Evolutionary conservation across 176 grass and related monocot genomes (phyloP), one percentile per base, ranked within the genome.

Genomic region (Aechmea fasciata): DNA sequence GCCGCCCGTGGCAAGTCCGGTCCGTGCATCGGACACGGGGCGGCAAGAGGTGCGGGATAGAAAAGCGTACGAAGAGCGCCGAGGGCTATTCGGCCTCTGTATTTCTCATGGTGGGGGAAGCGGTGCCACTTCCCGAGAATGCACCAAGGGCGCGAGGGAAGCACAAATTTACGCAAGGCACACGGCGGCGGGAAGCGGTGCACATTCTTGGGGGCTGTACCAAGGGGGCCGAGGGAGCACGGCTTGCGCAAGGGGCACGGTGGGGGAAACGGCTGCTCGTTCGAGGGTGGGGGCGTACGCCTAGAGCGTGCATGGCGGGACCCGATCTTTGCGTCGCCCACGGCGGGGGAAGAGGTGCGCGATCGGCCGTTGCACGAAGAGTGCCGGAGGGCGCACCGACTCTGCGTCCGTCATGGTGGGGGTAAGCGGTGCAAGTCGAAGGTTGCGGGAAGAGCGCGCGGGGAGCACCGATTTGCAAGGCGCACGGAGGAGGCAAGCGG

Each of bases 151-250:
- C 47, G 95, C 95, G 52, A 99, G 17, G 90, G 95, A 65, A 86
- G 89, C 71, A 99, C 95, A 69, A 88, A 88, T 55, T 94, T 90
- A 69, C 94, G 95, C 72, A 99, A 94, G 41, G 80, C 87, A 0
- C 95, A 94, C 48, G 95, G 95, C 49, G 95, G 95, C 13, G 95
- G 95, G 49, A 99, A 99, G 79, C 80, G 95, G 28, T 99, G 95
- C 81, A 99, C 90, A 64, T 94, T 94, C 77, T 71, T 71, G 12
- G n/a, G n/a, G 90, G 90, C 12, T 99, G 95, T 78, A 90, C 72
- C 25, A 99, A 82, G 73, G 95, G 95, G 49, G 95, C 95, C 17
- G 87, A 99, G 78, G 95, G 3, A 99, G 90, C 80, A 99, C 95
- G 75, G 64, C 69, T 12, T 88, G 73, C 14, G 95, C 67, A 99